Evolutionary conservation across 2,329 filamentous ascomycete species (phyloP).

Genomic region (Fusarium burgessii): DNA sequence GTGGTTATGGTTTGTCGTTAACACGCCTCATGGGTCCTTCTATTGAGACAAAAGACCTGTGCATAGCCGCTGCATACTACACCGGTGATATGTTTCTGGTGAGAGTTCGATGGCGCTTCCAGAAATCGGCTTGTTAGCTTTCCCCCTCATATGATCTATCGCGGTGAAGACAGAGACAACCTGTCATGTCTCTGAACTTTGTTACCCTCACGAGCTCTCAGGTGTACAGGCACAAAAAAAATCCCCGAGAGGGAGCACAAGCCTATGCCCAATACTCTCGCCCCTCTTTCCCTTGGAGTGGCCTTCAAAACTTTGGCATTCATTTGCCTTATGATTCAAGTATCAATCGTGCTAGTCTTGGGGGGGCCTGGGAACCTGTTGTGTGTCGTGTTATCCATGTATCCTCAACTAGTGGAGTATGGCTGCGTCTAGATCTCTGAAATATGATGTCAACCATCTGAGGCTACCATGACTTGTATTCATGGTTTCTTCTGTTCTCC

Average conservation of each 20-base stretch:
- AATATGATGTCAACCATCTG: background rate
- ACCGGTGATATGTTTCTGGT: slow-evolving; percentile 20
- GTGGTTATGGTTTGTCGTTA: slow-evolving; percentile 13
- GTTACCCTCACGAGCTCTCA: slow-evolving; percentile 54
- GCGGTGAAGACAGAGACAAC: slow-evolving; percentile 16
- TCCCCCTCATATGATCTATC: slow-evolving; percentile 3
- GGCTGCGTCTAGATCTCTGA: background rate
- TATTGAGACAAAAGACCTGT: slow-evolving; percentile 31
- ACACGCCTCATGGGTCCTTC: slow-evolving; percentile 1
- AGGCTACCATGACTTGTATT: background rate
- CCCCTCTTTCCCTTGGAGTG: slow-evolving; percentile 6
- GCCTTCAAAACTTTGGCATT: slow-evolving; percentile 13
- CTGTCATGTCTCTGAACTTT: slow-evolving; percentile 43
- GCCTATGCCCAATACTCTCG: slow-evolving; percentile 39
- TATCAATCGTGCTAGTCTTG: slow-evolving; percentile 15
- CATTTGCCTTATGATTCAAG: slow-evolving; percentile 16
- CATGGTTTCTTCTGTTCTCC: background rate
- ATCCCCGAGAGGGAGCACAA: slow-evolving; percentile 54
- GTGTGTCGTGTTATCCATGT: background rate
- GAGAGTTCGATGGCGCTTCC: slow-evolving; percentile 34
- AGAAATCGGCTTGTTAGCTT: slow-evolving; percentile 32
- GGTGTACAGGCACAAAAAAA: slow-evolving; percentile 56
- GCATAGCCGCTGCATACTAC: slow-evolving; percentile 39
- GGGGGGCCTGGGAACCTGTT: slow-evolving; percentile 19
- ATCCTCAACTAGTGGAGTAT: slow-evolving; percentile 6